Evolutionary conservation across 441 rosid species (phyloP).

Genomic region (Omphalea diandra): DNA sequence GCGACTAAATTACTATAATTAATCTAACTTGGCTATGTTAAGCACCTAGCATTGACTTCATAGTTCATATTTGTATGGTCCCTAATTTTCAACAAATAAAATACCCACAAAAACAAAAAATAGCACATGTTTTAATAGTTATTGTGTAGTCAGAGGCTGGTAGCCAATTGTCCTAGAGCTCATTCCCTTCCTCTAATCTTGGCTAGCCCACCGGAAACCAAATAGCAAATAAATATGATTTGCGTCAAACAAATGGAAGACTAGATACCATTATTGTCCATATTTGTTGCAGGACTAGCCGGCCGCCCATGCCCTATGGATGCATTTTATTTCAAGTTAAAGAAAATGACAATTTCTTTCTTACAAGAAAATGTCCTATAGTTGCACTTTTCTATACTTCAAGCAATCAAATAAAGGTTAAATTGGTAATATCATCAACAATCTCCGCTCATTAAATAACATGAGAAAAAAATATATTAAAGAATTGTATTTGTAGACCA

Average conservation of each 20-base stretch:
- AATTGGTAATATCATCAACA: slow-evolving; percentile 1
- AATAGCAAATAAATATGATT: background rate
- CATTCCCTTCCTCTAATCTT: background rate
- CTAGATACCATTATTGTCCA: background rate
- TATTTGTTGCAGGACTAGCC: slow-evolving; percentile 4
- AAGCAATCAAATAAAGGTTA: slow-evolving; percentile 8
- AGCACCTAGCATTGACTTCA: too few species aligned
- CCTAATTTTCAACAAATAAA: background rate
- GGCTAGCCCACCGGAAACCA: background rate
- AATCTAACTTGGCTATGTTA: too few species aligned
- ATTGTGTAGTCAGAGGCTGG: too few species aligned
- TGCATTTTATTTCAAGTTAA: background rate
- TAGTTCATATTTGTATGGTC: too few species aligned
- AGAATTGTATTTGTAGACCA: background rate
- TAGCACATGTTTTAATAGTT: slow-evolving; percentile 4
- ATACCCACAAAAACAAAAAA: background rate
- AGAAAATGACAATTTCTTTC: slow-evolving; percentile 13
- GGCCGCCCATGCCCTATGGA: background rate
- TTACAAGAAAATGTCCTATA: slow-evolving; percentile 4
- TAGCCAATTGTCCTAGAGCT: background rate
- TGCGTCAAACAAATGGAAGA: background rate
- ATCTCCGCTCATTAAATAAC: too few species aligned
- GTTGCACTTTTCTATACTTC: background rate
- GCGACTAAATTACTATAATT: too few species aligned
- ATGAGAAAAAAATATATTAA: background rate